Conservation (phyloP, 164 flowering plant genomes). For the Liquidambar formosana region DNA sequence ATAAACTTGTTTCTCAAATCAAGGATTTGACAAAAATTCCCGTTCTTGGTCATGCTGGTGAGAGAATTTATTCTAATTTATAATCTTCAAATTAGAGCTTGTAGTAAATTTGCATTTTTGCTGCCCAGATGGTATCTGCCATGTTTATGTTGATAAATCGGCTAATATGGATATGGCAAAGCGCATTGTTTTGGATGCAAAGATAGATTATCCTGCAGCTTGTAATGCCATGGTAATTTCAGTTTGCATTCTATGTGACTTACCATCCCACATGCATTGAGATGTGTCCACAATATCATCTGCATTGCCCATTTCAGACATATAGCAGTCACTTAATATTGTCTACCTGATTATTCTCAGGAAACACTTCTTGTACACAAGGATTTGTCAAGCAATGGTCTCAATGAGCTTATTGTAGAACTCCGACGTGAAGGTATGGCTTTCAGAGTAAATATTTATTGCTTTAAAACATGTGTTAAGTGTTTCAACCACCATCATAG, state of each 20-base stretch:
- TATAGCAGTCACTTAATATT: not conserved
- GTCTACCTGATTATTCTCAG: slow-evolving; percentile 34
- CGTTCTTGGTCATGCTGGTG: slow-evolving; percentile 90
- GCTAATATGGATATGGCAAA: slow-evolving; percentile 40
- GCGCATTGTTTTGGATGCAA: slow-evolving; percentile 38
- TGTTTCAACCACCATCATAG: no score
- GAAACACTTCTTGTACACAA: slow-evolving; percentile 88
- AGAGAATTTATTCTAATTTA: slow-evolving; percentile 2
- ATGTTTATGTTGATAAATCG: slow-evolving; percentile 43
- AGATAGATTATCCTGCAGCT: slow-evolving; percentile 40
- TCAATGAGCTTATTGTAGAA: slow-evolving; percentile 54
- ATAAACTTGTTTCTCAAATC: slow-evolving; percentile 82
- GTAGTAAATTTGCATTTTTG: slow-evolving; percentile 1
- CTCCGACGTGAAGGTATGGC: slow-evolving; percentile 61
- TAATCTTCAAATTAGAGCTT: slow-evolving; percentile 1
- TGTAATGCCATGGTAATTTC: slow-evolving; percentile 42
- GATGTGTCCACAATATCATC: not conserved
- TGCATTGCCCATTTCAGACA: not conserved
- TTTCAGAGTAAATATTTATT: not conserved
- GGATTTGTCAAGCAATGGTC: slow-evolving; percentile 47
- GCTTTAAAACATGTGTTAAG: no score
- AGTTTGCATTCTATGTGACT: not conserved
- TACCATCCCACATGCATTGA: not conserved
- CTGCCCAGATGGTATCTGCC: slow-evolving; percentile 41
- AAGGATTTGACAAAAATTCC: slow-evolving; percentile 88